These are phyloP conservation scores for Dissophora ornata DNA, from an alignment of 192 early-diverging fungal species.

Conservation along the genomic window DNA sequence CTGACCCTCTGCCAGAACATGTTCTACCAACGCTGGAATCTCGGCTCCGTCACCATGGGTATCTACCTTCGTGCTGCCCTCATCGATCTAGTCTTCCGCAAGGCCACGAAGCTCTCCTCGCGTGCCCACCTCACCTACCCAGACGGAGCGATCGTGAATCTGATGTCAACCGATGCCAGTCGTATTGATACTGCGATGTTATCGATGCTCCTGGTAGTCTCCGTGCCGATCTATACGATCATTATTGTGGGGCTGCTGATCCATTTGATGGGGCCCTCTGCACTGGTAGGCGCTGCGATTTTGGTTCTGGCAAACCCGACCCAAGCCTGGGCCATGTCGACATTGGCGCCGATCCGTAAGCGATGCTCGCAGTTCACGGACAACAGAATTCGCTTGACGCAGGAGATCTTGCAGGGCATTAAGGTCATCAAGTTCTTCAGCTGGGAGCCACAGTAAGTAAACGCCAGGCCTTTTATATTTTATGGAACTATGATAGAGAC, in stretches of 20 bases:
- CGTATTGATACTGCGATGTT: constrained; percentile 47
- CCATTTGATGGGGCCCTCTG: constrained; percentile 41
- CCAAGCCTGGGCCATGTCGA: constrained; percentile 42
- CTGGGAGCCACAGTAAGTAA: constrained; percentile 54
- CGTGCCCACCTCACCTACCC: constrained; percentile 35
- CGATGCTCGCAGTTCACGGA: constrained; percentile 60
- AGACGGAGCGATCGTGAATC: constrained; percentile 57
- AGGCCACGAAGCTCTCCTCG: constrained; percentile 40
- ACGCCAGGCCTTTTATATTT: too few relatives aligned
- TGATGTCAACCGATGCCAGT: constrained; percentile 59
- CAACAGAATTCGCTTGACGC: constrained; percentile 58
- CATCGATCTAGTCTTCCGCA: constrained; percentile 49
- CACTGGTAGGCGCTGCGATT: constrained; percentile 33
- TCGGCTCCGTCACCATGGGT: constrained; percentile 49
- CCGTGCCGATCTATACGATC: constrained; percentile 19
- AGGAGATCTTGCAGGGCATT: constrained; percentile 67
- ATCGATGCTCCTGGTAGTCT: constrained; percentile 21
- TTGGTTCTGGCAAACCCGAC: constrained; percentile 34
- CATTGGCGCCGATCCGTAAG: constrained; percentile 33
- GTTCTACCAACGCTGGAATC: constrained; percentile 47
- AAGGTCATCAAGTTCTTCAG: constrained; percentile 77
- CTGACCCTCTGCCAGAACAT: constrained; percentile 24
- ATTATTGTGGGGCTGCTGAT: constrained; percentile 29
- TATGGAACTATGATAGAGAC: too few relatives aligned
- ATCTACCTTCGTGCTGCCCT: constrained; percentile 41